Evolutionary conservation across 345 rosid species (phyloP), one percentile per base, ranked within the genome.

Genomic region (Abelmoschus esculentus): DNA sequence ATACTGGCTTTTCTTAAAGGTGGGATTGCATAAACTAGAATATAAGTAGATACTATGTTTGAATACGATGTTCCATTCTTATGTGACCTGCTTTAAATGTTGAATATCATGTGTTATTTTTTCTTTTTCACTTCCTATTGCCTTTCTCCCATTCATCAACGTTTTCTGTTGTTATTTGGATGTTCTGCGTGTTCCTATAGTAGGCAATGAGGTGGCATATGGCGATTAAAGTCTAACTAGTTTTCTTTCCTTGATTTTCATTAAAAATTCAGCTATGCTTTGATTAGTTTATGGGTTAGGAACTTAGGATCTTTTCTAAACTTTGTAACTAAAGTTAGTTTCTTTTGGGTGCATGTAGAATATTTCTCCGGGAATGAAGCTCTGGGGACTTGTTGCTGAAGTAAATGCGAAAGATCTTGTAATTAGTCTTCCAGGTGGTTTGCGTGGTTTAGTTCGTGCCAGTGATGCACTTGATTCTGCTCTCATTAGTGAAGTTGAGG

Each of bases 401-500:
- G 90, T 95, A 69, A 91, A 91, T 77, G 89, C 85, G 80, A 95
- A 95, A 80, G 97, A 95, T 73, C 91, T 95, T 67, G 92, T 88
- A 15, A 69, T 95, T 72, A 80, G 89, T 79, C 93, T 95, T 74
- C 97, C 99, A 7, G 93, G 99, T 13, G 96, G 97, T 12, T 79
- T 95, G 73, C 96, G 92, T 70, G 99, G 97, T 63, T 83, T 95
- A 81, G 96, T 89, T 49, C 97, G 97, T 42, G 86, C 87, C 29
- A 66, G 71, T 38, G 97, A 95, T 76, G 90, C 92, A 28, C 63
- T 83, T 9, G 99, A 95, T 90, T 83, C 85, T 76, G 72, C 78
- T 77, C 61, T 85, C 73, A 83, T 78, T 73, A 70, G 70, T 74
- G 89, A 83, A 75, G 71, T 58, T 70, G 86, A 86, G 93, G 96